Evolutionary conservation across 306 rosid genomes (phyloP).

Genomic region (Carpinus viminea): DNA sequence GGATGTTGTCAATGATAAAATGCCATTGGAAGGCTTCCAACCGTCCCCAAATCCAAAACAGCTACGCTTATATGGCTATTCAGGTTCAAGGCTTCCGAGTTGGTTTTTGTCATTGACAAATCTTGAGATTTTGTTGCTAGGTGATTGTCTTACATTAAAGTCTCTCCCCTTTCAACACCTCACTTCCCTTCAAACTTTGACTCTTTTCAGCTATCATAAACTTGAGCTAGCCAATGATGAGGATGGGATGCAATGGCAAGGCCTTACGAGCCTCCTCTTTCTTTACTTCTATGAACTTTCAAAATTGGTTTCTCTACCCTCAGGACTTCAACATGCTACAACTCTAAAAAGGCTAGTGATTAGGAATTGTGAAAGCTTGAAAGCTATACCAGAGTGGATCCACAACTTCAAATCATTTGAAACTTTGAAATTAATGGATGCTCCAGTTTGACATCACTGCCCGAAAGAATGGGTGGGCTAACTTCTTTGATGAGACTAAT

Average conservation of each 20-base stretch:
- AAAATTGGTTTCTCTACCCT: too few relatives aligned
- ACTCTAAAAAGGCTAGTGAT: not conserved
- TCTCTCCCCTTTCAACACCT: not conserved
- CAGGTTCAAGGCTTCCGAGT: too few relatives aligned
- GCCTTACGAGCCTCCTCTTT: not conserved
- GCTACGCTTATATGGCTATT: too few relatives aligned
- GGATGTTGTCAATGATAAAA: too few relatives aligned
- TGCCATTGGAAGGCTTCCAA: too few relatives aligned
- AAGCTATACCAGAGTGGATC: not conserved
- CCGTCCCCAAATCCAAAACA: too few relatives aligned
- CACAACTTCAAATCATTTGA: not conserved
- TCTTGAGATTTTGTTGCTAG: too few relatives aligned
- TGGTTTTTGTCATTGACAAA: too few relatives aligned
- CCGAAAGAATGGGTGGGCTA: not conserved
- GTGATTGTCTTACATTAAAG: too few relatives aligned
- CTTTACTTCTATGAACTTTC: too few relatives aligned
- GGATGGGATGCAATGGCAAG: not conserved
- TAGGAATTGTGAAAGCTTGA: too few relatives aligned
- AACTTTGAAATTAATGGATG: fast-evolving
- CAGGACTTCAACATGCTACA: not conserved
- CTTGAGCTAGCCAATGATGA: slow-evolving; percentile 11
- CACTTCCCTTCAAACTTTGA: not conserved
- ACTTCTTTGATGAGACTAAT: fast-evolving
- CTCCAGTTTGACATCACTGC: not conserved
- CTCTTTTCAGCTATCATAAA: fast-evolving